Percentiles rank a stretch among this genome's conserved stretches.
These are phyloP conservation scores for Apiospora malaysiana DNA, from an alignment of 2,329 filamentous ascomycete genomes.

Conservation along the genomic window DNA sequence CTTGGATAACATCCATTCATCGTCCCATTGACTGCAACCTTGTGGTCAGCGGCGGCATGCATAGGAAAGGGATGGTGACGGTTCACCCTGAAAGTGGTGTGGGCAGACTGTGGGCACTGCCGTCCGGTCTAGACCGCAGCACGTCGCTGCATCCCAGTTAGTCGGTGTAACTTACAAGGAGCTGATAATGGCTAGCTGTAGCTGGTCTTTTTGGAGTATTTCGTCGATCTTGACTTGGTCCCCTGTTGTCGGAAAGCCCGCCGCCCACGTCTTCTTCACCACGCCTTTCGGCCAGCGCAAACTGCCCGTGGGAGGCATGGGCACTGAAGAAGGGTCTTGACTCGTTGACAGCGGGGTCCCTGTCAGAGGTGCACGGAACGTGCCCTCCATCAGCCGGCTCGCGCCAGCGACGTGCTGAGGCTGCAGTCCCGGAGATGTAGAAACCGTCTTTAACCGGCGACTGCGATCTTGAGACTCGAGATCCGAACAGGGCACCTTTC, in stretches of 20 bases:
- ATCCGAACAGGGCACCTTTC: conserved; percentile 45
- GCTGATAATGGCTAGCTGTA: conserved; percentile 81
- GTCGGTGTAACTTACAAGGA: conserved; percentile 59
- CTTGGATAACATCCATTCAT: conserved; percentile 78
- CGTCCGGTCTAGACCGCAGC: conserved; percentile 5
- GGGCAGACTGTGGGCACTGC: not conserved
- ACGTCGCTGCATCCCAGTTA: not conserved
- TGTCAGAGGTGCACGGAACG: conserved; percentile 2
- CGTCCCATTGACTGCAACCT: conserved; percentile 69
- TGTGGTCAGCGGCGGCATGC: conserved; percentile 1
- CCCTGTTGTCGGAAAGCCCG: conserved; percentile 62
- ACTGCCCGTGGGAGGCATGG: conserved; percentile 1
- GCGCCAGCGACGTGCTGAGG: not conserved
- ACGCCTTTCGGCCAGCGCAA: conserved; percentile 62
- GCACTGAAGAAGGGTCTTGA: not conserved
- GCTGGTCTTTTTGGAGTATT: conserved; percentile 73
- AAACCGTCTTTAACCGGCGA: conserved; percentile 29
- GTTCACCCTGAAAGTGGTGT: not conserved
- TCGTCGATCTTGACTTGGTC: conserved; percentile 90
- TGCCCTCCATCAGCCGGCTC: not conserved
- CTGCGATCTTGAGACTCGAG: conserved; percentile 27
- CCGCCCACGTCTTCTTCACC: conserved; percentile 83
- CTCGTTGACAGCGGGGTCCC: not conserved
- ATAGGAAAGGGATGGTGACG: not conserved
- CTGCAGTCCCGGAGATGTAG: conserved; percentile 2